These are phyloP conservation scores for Botryosphaeria dothidea DNA, from an alignment of 2,329 filamentous ascomycete genomes.

Conservation along the genomic window DNA sequence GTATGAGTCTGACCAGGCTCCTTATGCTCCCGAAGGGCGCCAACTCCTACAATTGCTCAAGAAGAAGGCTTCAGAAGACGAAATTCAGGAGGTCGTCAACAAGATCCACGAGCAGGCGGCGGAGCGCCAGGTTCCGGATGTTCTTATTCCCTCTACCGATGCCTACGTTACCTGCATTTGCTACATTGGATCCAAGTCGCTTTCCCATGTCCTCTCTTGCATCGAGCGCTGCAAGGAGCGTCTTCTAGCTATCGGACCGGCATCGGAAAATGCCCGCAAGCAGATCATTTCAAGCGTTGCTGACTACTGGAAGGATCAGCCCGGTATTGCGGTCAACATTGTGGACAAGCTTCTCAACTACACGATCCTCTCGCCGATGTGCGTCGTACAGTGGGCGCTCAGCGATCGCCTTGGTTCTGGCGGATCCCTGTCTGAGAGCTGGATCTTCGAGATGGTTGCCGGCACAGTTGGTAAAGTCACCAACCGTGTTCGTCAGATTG, in stretches of 20 bases:
- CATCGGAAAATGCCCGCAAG: constrained; percentile 72
- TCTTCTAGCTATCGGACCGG: constrained; percentile 74
- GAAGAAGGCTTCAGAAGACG: constrained; percentile 81
- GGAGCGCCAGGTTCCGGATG: constrained; percentile 68
- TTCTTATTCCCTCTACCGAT: constrained; percentile 83
- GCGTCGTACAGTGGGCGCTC: constrained; percentile 89
- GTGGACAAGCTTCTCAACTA: constrained; percentile 98
- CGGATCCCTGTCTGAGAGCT: constrained; percentile 67
- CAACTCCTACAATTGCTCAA: constrained; percentile 77
- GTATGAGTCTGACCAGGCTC: constrained; percentile 72
- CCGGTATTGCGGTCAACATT: constrained; percentile 87
- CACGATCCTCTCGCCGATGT: constrained; percentile 82
- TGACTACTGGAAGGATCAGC: constrained; percentile 89
- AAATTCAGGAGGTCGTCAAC: constrained; percentile 79
- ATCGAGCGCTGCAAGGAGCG: constrained; percentile 94
- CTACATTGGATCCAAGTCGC: constrained; percentile 89
- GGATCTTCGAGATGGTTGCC: constrained; percentile 87
- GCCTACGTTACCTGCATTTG: constrained; percentile 93
- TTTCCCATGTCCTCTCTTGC: constrained; percentile 92
- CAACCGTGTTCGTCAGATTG: constrained; percentile 78
- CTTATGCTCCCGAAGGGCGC: constrained; percentile 81
- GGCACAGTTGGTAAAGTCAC: constrained; percentile 91
- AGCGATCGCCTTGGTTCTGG: constrained; percentile 65
- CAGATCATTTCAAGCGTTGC: constrained; percentile 92
- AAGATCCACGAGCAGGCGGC: constrained; percentile 78